A percentile compares a stretch with the other conserved stretches of the same genome.
Conservation (phyloP, 2,329 filamentous ascomycete species). For the Teratosphaeria zuluensis region DNA sequence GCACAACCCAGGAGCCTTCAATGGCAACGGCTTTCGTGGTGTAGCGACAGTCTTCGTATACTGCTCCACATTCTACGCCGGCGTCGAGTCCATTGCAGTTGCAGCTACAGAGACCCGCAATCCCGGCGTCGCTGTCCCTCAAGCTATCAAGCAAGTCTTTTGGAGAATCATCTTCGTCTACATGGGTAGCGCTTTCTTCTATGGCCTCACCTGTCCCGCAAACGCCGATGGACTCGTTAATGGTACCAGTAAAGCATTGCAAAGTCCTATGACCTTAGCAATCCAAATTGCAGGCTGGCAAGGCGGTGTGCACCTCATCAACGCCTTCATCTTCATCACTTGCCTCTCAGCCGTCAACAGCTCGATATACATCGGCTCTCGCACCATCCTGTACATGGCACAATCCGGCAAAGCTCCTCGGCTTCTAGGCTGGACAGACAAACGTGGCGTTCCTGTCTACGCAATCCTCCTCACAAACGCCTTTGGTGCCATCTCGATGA, state of each 20-base stretch:
- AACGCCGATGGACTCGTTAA: conserved; percentile 56
- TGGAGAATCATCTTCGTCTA: conserved; percentile 43
- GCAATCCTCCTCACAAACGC: conserved; percentile 59
- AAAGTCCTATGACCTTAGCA: conserved; percentile 65
- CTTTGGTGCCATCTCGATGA: conserved; percentile 63
- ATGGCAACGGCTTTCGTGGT: conserved; percentile 30
- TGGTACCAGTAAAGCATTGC: conserved; percentile 52
- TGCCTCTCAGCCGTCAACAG: conserved; percentile 58
- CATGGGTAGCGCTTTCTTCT: conserved; percentile 64
- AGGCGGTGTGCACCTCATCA: conserved; percentile 65
- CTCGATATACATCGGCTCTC: conserved; percentile 67
- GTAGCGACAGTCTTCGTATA: conserved; percentile 36
- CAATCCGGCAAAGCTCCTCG: conserved; percentile 61
- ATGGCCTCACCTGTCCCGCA: conserved; percentile 48
- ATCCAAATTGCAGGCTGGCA: conserved; percentile 66
- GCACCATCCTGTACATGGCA: conserved; percentile 67
- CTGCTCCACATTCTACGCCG: conserved; percentile 39
- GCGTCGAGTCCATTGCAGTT: conserved; percentile 43
- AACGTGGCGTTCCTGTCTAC: conserved; percentile 50
- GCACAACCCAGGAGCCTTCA: conserved; percentile 30
- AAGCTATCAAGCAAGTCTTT: conserved; percentile 25
- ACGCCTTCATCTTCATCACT: conserved; percentile 65
- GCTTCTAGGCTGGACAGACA: conserved; percentile 59
- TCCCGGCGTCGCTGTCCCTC: conserved; percentile 35
- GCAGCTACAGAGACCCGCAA: conserved; percentile 44